Base-by-base conservation (phyloP, 352 stramenopile genomes). In the Phytopythium montanum region DNA sequence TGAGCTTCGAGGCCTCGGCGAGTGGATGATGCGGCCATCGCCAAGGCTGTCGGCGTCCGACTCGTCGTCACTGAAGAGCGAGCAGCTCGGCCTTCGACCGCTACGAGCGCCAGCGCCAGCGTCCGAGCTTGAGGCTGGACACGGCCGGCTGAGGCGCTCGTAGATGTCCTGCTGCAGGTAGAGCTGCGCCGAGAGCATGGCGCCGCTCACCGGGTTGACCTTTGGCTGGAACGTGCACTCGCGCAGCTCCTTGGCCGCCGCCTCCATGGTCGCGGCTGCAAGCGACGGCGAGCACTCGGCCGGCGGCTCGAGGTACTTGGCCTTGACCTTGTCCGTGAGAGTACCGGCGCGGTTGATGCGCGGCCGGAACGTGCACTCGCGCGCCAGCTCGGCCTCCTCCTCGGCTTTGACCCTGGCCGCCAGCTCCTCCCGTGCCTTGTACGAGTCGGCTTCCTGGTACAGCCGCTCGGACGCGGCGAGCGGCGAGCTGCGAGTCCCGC, bases 161-260 rank as follows among this genome's bases (percentile, higher is more conserved):
- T 89, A 92, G 54, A 95, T 92, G 54, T 95, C 87, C 59, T 95
- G 81, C 61, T 91, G 79, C 38, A 93, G 64, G 41, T 95, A 94
- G 50, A 93, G 70, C 59, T 95, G 86, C 0, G 86, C 86, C 5
- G 84, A 92, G 18, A 89, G 68, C 85, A 95, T 94, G 39, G 90
- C 82, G 3, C 73, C 66, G 55, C 72, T 70, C 58, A 95, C 85
- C 2, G 68, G 58, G 59, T 95, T 94, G 45, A 94, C 78, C 65
- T 90, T 88, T 5, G 85, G 85, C 29, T 77, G 70, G 50, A 94
- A 91, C 21, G 85, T 92, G 68, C 85, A 94, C 61, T 92, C 72
- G 25, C 81, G 66, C 21, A 92, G 62, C 54, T 89, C 85, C 61
- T 80, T 80, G 21, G 77, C 75, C 14, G 71, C 72, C 4, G 74